phyloP scores from a whole-genome alignment of 192 early-diverging fungal species.

The Gigaspora rosea region DNA sequence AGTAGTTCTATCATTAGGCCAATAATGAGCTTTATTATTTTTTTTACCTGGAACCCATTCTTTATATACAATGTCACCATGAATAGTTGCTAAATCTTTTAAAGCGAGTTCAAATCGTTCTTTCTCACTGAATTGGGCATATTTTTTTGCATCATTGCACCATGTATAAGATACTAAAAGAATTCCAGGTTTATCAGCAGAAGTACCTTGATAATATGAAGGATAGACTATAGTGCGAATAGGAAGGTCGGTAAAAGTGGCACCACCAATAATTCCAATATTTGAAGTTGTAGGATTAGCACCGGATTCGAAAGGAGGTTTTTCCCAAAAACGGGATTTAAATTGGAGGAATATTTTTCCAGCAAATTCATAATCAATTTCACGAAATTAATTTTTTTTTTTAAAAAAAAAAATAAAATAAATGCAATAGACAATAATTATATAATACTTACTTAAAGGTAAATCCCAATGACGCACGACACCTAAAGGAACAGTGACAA shows the following conservation, averaged over 20 bases:
- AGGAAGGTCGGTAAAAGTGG: constrained; percentile 32
- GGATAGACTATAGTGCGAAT: constrained; percentile 27
- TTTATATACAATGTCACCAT: constrained; percentile 28
- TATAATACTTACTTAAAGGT: constrained; percentile 25
- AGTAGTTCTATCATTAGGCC: constrained; percentile 30
- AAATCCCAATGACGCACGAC: constrained; percentile 40
- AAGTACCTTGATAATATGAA: constrained; percentile 13
- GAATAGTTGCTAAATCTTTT: constrained; percentile 33
- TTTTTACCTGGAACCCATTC: background rate
- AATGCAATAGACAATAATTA: background rate
- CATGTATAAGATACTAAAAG: constrained; percentile 36
- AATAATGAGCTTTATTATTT: constrained; percentile 10
- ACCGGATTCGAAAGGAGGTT: background rate
- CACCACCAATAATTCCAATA: constrained; percentile 32
- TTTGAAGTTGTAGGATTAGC: background rate
- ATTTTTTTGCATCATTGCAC: constrained; percentile 1
- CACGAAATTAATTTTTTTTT: background rate
- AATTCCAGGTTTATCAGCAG: constrained; percentile 13
- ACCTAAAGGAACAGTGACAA: constrained; percentile 35
- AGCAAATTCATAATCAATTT: constrained; percentile 18
- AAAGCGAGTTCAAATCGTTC: constrained; percentile 9
- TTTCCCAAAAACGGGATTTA: constrained; percentile 39
- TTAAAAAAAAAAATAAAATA: background rate
- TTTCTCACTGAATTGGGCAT: constrained; percentile 13
- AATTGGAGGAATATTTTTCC: constrained; percentile 34